phyloP scores from a whole-genome alignment of 192 early-diverging fungal genomes.

The Linnemannia zychae region DNA sequence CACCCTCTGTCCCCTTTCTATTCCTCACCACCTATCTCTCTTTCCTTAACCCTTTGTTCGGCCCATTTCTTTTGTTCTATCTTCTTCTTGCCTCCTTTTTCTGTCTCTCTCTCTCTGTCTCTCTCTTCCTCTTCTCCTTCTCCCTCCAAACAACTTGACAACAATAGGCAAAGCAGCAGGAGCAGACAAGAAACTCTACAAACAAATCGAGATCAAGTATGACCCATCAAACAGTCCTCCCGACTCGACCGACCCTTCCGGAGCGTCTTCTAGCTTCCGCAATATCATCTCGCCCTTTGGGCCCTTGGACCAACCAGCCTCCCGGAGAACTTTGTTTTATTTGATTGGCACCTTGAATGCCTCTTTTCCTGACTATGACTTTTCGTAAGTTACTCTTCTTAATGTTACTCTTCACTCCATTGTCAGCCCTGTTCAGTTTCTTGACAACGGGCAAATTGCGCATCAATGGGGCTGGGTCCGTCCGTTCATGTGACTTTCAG shows the following conservation, averaged over 20 bases:
- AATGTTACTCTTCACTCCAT: too few species aligned
- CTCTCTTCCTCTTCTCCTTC: neutral
- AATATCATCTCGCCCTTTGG: conserved; percentile 88
- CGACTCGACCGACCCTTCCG: conserved; percentile 65
- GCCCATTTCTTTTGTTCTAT: neutral
- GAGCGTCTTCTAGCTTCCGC: conserved; percentile 65
- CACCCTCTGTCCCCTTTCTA: neutral
- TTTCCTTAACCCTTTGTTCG: neutral
- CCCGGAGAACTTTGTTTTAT: conserved; percentile 92
- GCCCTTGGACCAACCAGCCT: conserved; percentile 86
- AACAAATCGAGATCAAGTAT: conserved; percentile 89
- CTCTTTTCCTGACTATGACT: conserved; percentile 97
- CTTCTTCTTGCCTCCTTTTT: neutral
- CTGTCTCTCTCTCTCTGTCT: neutral
- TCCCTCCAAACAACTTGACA: neutral
- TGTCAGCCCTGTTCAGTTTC: too few species aligned
- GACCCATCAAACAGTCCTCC: conserved; percentile 76
- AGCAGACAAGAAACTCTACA: conserved; percentile 92
- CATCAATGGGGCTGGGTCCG: neutral
- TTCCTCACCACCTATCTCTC: neutral
- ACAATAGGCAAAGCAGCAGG: conserved; percentile 93
- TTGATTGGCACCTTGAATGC: conserved; percentile 96
- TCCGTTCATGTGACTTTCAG: conserved; percentile 22
- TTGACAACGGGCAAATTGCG: neutral
- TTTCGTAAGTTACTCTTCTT: conserved; percentile 71